Base-by-base conservation (phyloP, 371 early-diverging fungal species). In the Apophysomyces ossiformis region DNA sequence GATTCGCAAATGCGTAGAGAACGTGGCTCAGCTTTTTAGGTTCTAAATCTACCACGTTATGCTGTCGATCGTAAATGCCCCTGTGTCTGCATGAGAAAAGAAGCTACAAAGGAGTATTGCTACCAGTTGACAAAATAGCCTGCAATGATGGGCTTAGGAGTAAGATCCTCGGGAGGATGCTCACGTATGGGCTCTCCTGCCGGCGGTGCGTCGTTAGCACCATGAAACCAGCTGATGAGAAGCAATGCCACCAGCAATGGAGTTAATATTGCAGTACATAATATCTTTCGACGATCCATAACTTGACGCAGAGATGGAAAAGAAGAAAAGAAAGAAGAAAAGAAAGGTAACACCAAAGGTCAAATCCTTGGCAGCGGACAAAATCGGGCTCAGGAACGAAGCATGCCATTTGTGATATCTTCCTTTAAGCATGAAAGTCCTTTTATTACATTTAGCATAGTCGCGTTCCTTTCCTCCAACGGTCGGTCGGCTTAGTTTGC, bases 1-100 rank as follows among this genome's bases (percentile, higher is more conserved):
- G 79, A 74, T 95, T 93, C 47, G 92, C 92, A 84, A 96, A 96
- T 26, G 92, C 94, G 74, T 96, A 96, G 71, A 93, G 90, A 59
- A 97, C 61, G 62, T 93, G 92, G 26, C 91, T 89, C 58, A 93
- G 69, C 63, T 89, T 84, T 21, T 82, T 77, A 36, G 79, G 84
- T 21, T 84, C 82, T 13, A 93, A 66, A 65, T 90, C 86, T 21
- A 79, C 65, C 11, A 89, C 88, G 63, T 79, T 76, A 65, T 84
- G 87, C 45, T 80, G 74, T 66, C 92, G 82, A 66, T 83, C 89
- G 69, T 93, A 93, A 37, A 92, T 90, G 7, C 85, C 85, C 93
- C 93, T 77, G 56, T 35, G n/a, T 39, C 37, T 9, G 26, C 41
- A 62, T 59, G 36, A n/a, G 41, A 41, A 41, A 8, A 41, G 5